Conservation (phyloP, 306 rosid species). For the Aeschynomene evenia region DNA sequence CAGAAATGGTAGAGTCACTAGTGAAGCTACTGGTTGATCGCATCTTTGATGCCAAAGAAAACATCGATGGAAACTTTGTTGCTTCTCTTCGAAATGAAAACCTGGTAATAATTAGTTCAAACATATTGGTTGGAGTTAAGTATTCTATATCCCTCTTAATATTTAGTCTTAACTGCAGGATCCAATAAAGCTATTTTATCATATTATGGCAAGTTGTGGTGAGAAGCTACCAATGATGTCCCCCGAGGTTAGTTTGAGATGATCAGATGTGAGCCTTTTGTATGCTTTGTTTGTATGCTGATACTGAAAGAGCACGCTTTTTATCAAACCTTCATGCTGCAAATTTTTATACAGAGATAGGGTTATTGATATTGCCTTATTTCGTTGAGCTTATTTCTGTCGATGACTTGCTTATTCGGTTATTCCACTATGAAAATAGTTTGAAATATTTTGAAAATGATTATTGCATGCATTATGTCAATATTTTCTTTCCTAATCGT, state of each 20-base stretch:
- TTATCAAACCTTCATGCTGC: background rate
- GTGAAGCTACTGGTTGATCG: constrained; percentile 60
- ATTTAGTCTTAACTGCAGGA: constrained; percentile 49
- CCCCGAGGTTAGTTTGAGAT: constrained; percentile 64
- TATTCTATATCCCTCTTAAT: background rate
- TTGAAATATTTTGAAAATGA: background rate
- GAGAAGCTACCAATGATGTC: constrained; percentile 48
- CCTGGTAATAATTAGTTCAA: constrained; percentile 38
- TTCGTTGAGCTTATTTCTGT: too few species aligned
- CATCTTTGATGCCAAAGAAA: constrained; percentile 68
- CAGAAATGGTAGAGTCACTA: constrained; percentile 45
- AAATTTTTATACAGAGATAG: too few species aligned
- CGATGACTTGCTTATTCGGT: background rate
- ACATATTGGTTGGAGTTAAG: background rate
- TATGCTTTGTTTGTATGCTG: background rate
- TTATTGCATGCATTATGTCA: background rate
- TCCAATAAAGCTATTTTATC: constrained; percentile 46
- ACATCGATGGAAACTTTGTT: constrained; percentile 60
- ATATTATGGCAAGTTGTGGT: constrained; percentile 51
- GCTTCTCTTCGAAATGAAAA: constrained; percentile 50
- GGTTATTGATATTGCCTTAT: too few species aligned
- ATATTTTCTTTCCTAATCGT: background rate
- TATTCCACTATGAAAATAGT: background rate
- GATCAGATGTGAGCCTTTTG: background rate
- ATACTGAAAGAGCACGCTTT: background rate